phyloP scores from a whole-genome alignment of 345 rosid genomes.

The Iberis pinnata region DNA sequence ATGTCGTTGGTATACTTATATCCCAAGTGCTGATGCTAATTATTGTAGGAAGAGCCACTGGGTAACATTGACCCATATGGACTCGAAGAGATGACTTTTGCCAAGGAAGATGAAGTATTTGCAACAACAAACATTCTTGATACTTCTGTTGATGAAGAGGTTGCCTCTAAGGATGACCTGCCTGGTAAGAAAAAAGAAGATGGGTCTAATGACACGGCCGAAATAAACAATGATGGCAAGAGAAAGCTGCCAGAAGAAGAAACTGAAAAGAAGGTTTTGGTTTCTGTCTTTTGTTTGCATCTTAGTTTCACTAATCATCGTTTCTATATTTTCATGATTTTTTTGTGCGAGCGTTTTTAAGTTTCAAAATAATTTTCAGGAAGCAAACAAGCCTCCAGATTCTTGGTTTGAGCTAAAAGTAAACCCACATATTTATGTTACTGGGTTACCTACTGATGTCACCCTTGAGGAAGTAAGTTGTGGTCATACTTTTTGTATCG shows the following conservation, averaged over 20 bases:
- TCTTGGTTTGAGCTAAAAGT: constrained; percentile 97
- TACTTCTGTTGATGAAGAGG: constrained; percentile 32
- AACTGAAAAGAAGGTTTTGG: constrained; percentile 68
- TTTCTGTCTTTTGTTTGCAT: too few species aligned
- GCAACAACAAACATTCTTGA: constrained; percentile 34
- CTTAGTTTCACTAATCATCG: too few species aligned
- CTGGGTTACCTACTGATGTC: constrained; percentile 90
- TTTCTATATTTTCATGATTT: background rate
- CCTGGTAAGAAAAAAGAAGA: constrained; percentile 35
- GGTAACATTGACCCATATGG: constrained; percentile 41
- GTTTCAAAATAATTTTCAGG: constrained; percentile 44
- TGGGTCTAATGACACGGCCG: constrained; percentile 35
- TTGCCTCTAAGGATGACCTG: constrained; percentile 19
- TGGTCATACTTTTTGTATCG: constrained; percentile 9
- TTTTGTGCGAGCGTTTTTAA: constrained; percentile 13
- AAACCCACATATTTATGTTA: constrained; percentile 86
- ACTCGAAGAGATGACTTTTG: constrained; percentile 80
- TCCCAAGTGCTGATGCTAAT: constrained; percentile 2
- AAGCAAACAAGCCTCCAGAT: constrained; percentile 90
- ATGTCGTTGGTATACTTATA: background rate
- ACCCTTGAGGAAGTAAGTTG: constrained; percentile 74
- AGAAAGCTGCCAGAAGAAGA: constrained; percentile 55
- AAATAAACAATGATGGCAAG: constrained; percentile 45
- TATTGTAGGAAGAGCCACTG: constrained; percentile 39
- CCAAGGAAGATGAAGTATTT: constrained; percentile 70